Conservation (phyloP, 768 basidiomycete species). For the Suillus sp. region DNA sequence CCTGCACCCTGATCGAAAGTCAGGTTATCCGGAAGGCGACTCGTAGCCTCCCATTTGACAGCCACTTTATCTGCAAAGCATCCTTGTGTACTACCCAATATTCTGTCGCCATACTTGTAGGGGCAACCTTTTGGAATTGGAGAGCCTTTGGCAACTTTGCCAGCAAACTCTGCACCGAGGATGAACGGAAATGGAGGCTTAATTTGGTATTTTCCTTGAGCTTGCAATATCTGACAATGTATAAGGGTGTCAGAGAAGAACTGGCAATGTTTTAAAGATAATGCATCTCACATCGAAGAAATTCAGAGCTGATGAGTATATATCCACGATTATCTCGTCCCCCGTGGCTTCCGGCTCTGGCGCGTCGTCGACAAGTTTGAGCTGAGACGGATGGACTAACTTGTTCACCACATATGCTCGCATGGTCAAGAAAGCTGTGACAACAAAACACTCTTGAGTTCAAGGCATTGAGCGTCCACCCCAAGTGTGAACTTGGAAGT, state of each 20-base stretch:
- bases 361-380: slow-evolving; percentile 52
- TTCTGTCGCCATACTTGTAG: slow-evolving; percentile 80
- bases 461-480: neutral
- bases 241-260: slow-evolving; percentile 11
- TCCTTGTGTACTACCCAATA: slow-evolving; percentile 84
- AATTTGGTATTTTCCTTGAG: slow-evolving; percentile 86
- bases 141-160: slow-evolving; percentile 65
- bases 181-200: slow-evolving; percentile 86
- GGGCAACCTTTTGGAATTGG: slow-evolving; percentile 80
- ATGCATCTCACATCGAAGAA: slow-evolving; percentile 61
- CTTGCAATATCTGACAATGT: slow-evolving; percentile 66
- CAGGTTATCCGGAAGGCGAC: slow-evolving; percentile 74
- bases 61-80: slow-evolving; percentile 78
- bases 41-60: slow-evolving; percentile 48
- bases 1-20: slow-evolving; percentile 87
- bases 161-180: slow-evolving; percentile 85
- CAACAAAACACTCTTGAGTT: neutral
- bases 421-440: slow-evolving; percentile 47
- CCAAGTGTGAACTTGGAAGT: neutral
- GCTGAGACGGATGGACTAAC: slow-evolving; percentile 67
- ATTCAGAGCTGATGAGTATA: slow-evolving; percentile 75
- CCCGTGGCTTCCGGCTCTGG: slow-evolving; percentile 55
- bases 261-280: slow-evolving; percentile 12
- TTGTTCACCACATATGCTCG: slow-evolving; percentile 75
- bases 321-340: slow-evolving; percentile 70